These are phyloP conservation scores for Exophiala sideris DNA, from an alignment of 2,329 filamentous ascomycete species.

Conservation along the genomic window DNA sequence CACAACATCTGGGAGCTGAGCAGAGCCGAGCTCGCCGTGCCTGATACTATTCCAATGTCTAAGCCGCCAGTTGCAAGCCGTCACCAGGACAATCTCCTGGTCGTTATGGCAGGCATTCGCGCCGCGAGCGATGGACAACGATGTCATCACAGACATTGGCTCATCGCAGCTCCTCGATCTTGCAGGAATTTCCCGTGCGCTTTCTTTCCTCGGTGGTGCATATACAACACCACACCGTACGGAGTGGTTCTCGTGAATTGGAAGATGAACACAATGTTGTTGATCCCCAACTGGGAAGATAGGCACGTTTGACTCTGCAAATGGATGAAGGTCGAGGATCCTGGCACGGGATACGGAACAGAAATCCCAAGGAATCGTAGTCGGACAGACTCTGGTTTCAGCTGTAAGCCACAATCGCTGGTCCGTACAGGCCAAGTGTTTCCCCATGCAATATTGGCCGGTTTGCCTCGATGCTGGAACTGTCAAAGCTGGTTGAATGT, in stretches of 20 bases:
- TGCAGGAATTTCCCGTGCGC: neutral
- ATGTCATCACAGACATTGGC: too few species aligned
- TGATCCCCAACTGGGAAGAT: neutral
- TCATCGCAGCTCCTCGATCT: too few species aligned
- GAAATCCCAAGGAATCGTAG: neutral
- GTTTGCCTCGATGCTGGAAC: neutral
- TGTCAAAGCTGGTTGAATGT: neutral
- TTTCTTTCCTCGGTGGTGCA: neutral
- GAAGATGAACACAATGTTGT: neutral
- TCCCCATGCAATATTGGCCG: neutral
- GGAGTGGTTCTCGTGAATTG: neutral
- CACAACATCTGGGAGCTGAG: neutral
- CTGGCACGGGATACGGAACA: neutral
- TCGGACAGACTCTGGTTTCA: neutral
- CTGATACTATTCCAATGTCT: too few species aligned
- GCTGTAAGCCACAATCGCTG: neutral
- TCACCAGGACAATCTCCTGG: too few species aligned
- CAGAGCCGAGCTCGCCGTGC: neutral
- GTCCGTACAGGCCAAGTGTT: neutral
- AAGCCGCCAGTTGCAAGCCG: too few species aligned
- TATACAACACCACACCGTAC: neutral
- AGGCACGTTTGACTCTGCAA: neutral
- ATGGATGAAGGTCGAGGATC: neutral
- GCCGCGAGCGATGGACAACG: too few species aligned
- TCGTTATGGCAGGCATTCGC: too few species aligned